Evolutionary conservation across 805 yeast genomes (phyloP).

Genomic region (Candida easanensis): DNA sequence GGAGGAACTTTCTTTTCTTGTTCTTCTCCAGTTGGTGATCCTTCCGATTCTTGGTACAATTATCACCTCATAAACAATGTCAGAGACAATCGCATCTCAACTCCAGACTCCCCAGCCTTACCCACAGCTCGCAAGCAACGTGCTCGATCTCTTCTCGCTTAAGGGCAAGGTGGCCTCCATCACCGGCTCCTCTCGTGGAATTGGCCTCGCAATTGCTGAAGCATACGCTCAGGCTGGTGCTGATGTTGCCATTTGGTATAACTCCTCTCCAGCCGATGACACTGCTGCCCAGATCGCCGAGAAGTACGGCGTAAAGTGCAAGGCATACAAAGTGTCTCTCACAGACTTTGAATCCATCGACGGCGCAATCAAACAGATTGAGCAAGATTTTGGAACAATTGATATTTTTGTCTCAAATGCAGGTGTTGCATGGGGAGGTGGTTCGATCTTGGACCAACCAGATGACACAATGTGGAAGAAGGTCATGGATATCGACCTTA

Average conservation of each 20-base stretch:
- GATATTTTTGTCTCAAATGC: constrained; percentile 90
- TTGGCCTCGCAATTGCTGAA: constrained; percentile 78
- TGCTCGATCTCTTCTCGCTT: constrained; percentile 69
- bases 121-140: constrained; percentile 50
- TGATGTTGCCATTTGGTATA: constrained; percentile 54
- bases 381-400: constrained; percentile 65
- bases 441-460: constrained; percentile 48
- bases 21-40: neutral
- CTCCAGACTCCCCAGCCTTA: constrained; percentile 42
- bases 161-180: constrained; percentile 84
- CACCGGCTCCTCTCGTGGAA: constrained; percentile 84
- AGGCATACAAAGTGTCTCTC: constrained; percentile 47
- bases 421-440: constrained; percentile 79
- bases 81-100: constrained; percentile 25
- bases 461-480: constrained; percentile 60
- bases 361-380: constrained; percentile 36
- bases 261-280: constrained; percentile 28
- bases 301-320: constrained; percentile 60
- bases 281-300: constrained; percentile 52
- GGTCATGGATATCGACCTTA: constrained; percentile 71
- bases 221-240: constrained; percentile 91
- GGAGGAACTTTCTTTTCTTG: neutral
- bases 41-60: neutral
- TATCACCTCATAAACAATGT: neutral
- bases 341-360: constrained; percentile 31